Evolutionary conservation across 1,284 basidiomycete species (phyloP).

Genomic region (Boletus sp.): DNA sequence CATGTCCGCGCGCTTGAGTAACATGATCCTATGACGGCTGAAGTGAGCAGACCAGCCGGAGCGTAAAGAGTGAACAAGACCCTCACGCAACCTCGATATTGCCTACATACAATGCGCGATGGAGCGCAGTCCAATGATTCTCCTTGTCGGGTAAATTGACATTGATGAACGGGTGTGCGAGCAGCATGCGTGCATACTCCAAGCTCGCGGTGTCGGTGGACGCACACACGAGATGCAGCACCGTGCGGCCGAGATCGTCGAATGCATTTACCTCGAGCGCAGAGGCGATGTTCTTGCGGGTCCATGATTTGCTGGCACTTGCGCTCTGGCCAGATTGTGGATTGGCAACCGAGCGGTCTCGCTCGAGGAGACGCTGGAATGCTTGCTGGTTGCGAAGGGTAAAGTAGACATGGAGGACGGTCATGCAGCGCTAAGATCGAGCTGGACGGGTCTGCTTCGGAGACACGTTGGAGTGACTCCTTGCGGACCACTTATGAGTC

Average conservation of each 20-base stretch:
- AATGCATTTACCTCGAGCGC: slow-evolving; percentile 70
- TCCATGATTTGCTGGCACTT: slow-evolving; percentile 71
- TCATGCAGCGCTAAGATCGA: slow-evolving; percentile 55
- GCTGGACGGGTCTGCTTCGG: slow-evolving; percentile 27
- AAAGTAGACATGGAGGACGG: slow-evolving; percentile 82
- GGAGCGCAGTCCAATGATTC: slow-evolving; percentile 91
- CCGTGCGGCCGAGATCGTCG: slow-evolving; percentile 76
- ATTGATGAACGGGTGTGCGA: slow-evolving; percentile 78
- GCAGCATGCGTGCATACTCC: slow-evolving; percentile 82
- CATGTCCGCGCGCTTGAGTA: slow-evolving; percentile 76
- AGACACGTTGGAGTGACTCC: slow-evolving; percentile 35
- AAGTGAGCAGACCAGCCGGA: slow-evolving; percentile 10
- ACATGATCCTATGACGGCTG: slow-evolving; percentile 55
- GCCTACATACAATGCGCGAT: slow-evolving; percentile 87
- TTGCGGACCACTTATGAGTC: slow-evolving; percentile 29
- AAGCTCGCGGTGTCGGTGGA: slow-evolving; percentile 62
- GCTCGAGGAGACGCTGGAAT: slow-evolving; percentile 80
- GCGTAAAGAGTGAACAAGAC: slow-evolving; percentile 30
- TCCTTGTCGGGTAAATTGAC: slow-evolving; percentile 86
- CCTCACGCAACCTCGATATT: slow-evolving; percentile 77
- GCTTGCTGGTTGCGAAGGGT: slow-evolving; percentile 77
- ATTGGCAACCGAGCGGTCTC: slow-evolving; percentile 24
- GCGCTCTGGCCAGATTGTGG: slow-evolving; percentile 44
- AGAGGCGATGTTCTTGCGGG: slow-evolving; percentile 49
- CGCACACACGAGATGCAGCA: slow-evolving; percentile 83